Evolutionary conservation across 2,329 filamentous ascomycete species (phyloP).

Genomic region (Xylaria sp.): DNA sequence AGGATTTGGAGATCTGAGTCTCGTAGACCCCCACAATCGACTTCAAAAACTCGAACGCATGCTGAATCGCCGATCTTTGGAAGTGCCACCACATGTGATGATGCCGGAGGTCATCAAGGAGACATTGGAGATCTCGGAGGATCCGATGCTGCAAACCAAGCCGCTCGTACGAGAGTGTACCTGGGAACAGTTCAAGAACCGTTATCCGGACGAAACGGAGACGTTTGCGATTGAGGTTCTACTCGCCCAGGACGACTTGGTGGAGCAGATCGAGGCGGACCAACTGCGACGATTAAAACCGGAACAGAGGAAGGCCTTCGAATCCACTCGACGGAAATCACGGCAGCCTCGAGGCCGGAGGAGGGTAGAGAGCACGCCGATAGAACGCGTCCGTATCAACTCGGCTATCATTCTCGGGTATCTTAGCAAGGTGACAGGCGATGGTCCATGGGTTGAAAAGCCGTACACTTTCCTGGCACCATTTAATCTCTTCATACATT

Average conservation of each 20-base stretch:
- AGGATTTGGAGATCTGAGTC: slow-evolving; percentile 32
- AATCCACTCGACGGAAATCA: slow-evolving; percentile 29
- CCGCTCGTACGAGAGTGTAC: slow-evolving; percentile 33
- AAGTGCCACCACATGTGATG: neutral
- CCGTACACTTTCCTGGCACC: slow-evolving; percentile 35
- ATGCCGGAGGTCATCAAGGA: neutral
- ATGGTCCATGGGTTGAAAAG: slow-evolving; percentile 35
- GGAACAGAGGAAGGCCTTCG: slow-evolving; percentile 33
- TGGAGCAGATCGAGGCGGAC: slow-evolving; percentile 36
- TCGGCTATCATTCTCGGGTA: slow-evolving; percentile 36
- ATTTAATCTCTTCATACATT: slow-evolving; percentile 34
- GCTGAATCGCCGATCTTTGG: slow-evolving; percentile 13
- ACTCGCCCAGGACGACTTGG: slow-evolving; percentile 34
- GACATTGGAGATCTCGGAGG: slow-evolving; percentile 19
- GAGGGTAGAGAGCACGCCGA: slow-evolving; percentile 24
- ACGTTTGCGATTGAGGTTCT: slow-evolving; percentile 32
- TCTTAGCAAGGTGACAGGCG: slow-evolving; percentile 37
- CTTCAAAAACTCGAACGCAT: slow-evolving; percentile 33
- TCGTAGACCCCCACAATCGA: slow-evolving; percentile 34
- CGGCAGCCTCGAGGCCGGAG: slow-evolving; percentile 31
- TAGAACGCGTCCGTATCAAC: slow-evolving; percentile 36
- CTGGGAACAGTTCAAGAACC: slow-evolving; percentile 39
- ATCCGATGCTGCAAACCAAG: slow-evolving; percentile 32
- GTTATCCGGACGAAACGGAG: slow-evolving; percentile 30
- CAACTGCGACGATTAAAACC: slow-evolving; percentile 34